Conservation (phyloP, 2,329 filamentous ascomycete species). For the Plectosphaerella sp. region DNA sequence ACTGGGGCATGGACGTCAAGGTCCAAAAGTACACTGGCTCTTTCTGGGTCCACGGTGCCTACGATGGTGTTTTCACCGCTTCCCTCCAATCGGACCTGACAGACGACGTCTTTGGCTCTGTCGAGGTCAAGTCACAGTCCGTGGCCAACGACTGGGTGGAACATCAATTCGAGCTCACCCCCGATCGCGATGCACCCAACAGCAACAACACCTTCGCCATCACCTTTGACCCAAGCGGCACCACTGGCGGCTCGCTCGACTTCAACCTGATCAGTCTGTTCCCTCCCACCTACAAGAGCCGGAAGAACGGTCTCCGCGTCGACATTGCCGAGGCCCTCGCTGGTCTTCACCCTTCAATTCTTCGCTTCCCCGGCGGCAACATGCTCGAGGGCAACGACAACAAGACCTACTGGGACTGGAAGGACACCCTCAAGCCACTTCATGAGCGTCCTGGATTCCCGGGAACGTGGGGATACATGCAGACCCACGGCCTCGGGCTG, state of each 20-base stretch:
- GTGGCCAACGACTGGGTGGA: conserved; percentile 43
- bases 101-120: conserved; percentile 37
- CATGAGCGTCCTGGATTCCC: conserved; percentile 50
- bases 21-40: conserved; percentile 42
- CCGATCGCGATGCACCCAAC: conserved; percentile 40
- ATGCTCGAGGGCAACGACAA: conserved; percentile 48
- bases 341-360: conserved; percentile 47
- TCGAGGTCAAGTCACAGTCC: conserved; percentile 40
- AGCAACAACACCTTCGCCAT: conserved; percentile 53
- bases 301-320: conserved; percentile 51
- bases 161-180: conserved; percentile 40
- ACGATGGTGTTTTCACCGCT: conserved; percentile 41
- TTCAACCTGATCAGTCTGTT: conserved; percentile 58
- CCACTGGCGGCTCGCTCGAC: conserved; percentile 38
- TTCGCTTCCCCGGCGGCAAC: conserved; percentile 63
- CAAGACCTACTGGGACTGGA: conserved; percentile 44
- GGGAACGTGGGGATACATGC: conserved; percentile 53
- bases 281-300: conserved; percentile 54
- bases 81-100: conserved; percentile 40
- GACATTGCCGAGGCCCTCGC: conserved; percentile 51
- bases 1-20: conserved; percentile 53
- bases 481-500: conserved; percentile 58
- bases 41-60: conserved; percentile 48
- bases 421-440: conserved; percentile 49
- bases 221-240: conserved; percentile 43